Base-by-base conservation (phyloP, 2,329 filamentous ascomycete genomes). In the Trichoderma endophyticum region DNA sequence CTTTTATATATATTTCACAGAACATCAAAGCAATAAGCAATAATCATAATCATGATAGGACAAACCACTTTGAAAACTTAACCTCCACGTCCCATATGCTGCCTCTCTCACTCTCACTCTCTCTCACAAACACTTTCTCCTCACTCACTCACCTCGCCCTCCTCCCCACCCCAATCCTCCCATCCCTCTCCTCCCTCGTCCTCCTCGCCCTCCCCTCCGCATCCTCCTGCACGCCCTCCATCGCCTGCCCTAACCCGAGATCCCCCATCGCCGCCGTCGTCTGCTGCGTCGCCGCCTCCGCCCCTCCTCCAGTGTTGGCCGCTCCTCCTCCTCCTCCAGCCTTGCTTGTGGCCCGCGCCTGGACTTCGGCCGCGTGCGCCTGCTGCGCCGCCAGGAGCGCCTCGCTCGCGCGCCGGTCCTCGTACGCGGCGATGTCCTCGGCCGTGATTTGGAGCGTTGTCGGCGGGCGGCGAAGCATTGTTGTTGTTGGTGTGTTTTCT, bases 401-500 rank as follows among this genome's bases (percentile, higher is more conserved):
- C 73, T 84, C 81, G 68, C 81, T 81, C 28, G 82, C 83, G 73
- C 89, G 87, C 32, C 86, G 85, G 79, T 91, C 90, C 78, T 93
- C 91, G 82, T 92, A 93, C 69, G 87, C 84, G 51, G 90, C 89
- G 51, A 93, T 85, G 80, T 94, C 92, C 78, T 92, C 90, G 62
- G 89, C 84, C 3, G 91, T 93, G 74, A 93, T 87, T 70, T 86
- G 84, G 74, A 94, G 88, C 15, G 88, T 87, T 61, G 92, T 94
- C 12, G 91, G 87, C 18, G 89, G 87, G 60, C 91, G 88, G 76
- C 90, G 89, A 75, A 92, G 89, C 90, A 92, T 91, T 8, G 43
- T 81, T 72, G 43, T 21, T 12, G 69, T 21, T 12, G 7, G 7
- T 5, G 7, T 21, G 15, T 11, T 21, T 21, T 21, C 1, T 21